Evolutionary conservation across 2,329 filamentous ascomycete genomes (phyloP), one percentile per base, ranked within the genome.

Genomic region (Didymella pomorum): DNA sequence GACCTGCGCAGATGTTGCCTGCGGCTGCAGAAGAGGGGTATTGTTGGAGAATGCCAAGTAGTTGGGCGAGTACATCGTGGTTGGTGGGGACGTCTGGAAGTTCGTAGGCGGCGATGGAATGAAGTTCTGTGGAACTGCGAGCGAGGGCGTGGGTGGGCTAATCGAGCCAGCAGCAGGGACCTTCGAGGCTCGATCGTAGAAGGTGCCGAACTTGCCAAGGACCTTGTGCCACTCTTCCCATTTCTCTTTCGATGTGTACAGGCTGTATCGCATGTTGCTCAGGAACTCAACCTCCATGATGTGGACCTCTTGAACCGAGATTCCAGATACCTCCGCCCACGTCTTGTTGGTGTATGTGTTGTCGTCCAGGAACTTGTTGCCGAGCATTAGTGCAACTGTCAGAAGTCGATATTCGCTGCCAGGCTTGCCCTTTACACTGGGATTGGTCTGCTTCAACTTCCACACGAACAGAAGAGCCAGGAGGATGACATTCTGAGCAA

Each of bases 251-350:
- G 93, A 96, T 3, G 92, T 92, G 73, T 94, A 88, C 8, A 99
- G 82, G 69, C 92, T 93, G 79, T 98, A 99, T 71, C 94, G 88
- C 89, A 99, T 96, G 78, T 98, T 98, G 82, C 94, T 97, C 63
- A 99, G 82, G 70, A 99, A 99, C 76, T 99, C 95, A n/a, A 99
- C 95, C 76, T 99, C 95, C 95, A 99, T 99, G 43, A 97, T 90
- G 75, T 99, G 95, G 50, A 99, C 97, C 78, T 99, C 95, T 60
- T 90, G 88, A 12, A 98, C 94, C 1, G 91, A 88, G 61, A 99
- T 97, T 43, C 91, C 91, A 0, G 95, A 98, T 11, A 99, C 95
- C 71, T 99, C 95, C 2, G 94, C 95, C 95, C 95, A 99, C 0
- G 95, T 99, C 82, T 98, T 97, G 81, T 99, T 99, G 35, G 95